Percentiles rank a stretch among this genome's conserved stretches.
Conservation (phyloP, 1,284 basidiomycete species). For the Ustilago vetiveriae region DNA sequence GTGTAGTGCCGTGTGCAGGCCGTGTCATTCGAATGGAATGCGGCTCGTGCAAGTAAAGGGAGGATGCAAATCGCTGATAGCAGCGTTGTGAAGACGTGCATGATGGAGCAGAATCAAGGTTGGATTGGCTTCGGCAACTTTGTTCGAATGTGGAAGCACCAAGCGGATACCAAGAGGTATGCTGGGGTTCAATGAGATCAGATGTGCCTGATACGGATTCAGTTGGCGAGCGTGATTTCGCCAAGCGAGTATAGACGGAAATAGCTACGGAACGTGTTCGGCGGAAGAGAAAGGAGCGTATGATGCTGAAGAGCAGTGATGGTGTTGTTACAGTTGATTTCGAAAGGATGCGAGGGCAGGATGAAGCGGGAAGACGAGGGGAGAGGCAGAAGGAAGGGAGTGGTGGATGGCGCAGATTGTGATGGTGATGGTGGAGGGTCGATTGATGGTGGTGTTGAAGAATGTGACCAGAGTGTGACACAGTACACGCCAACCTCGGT, state of each 20-base stretch:
- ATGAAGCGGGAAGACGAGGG: background rate
- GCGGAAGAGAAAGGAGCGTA: conserved; percentile 27
- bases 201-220: no score
- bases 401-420: background rate
- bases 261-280: no score
- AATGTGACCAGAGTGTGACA: no score
- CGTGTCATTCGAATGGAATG: conserved; percentile 56
- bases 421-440: no score
- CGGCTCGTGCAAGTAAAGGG: conserved; percentile 24
- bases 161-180: no score
- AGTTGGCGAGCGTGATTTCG: no score
- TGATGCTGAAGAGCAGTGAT: conserved; percentile 45
- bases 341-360: background rate
- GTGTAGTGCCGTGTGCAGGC: conserved; percentile 75
- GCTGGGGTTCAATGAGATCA: no score
- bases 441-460: no score
- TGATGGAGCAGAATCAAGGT: conserved; percentile 6
- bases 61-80: conserved; percentile 20
- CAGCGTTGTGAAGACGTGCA: conserved; percentile 17
- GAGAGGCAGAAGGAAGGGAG: background rate
- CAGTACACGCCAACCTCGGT: no score
- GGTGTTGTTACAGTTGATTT: background rate
- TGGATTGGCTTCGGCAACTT: no score
- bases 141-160: no score
- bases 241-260: no score